phyloP scores from a whole-genome alignment of 1,284 basidiomycete genomes.

The Cystobasidiaceae sp. region DNA sequence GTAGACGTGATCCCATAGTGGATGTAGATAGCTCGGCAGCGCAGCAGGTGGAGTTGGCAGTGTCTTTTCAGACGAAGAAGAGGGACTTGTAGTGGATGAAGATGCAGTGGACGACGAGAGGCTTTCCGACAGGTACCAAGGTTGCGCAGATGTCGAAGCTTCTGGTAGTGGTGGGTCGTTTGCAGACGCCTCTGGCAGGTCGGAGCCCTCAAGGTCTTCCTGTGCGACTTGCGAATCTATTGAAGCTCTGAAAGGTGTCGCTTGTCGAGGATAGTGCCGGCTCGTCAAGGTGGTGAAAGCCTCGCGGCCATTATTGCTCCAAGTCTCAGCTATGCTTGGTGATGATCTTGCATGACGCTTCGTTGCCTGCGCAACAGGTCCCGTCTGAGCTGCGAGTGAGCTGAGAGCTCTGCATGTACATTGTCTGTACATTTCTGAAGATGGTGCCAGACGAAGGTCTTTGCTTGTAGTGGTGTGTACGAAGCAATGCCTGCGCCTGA shows the following conservation, averaged over 20 bases:
- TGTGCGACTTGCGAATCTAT: background rate
- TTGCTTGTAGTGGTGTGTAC: background rate
- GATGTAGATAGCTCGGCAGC: slow-evolving; percentile 35
- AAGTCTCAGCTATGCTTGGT: no score
- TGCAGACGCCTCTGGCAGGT: background rate
- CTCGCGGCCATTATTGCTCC: background rate
- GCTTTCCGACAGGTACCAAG: slow-evolving; percentile 24
- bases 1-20: slow-evolving; percentile 38
- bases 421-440: no score
- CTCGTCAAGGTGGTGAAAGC: background rate
- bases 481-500: no score
- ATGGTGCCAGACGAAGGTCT: no score
- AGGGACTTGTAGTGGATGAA: slow-evolving; percentile 2
- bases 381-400: no score
- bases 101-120: slow-evolving; percentile 3
- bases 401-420: no score
- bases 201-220: background rate
- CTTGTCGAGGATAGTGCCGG: slow-evolving; percentile 18
- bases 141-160: background rate
- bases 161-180: background rate
- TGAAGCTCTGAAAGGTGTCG: slow-evolving; percentile 12
- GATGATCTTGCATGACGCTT: no score
- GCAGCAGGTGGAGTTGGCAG: slow-evolving; percentile 33
- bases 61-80: background rate
- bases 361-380: no score